Conservation (phyloP, 129 eudicot species). For the Flaveria sonorensis region DNA sequence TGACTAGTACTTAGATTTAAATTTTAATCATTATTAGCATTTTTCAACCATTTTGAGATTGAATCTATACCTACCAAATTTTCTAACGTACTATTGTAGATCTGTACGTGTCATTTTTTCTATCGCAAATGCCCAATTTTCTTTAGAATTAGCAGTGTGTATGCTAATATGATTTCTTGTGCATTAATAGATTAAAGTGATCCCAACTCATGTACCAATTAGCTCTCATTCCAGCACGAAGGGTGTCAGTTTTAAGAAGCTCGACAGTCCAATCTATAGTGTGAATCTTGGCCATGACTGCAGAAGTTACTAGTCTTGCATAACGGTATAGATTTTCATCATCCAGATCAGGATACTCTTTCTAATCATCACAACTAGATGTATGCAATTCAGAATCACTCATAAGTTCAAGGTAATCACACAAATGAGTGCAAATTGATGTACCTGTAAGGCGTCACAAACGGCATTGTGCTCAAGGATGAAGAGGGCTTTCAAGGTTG, state of each 20-base stretch:
- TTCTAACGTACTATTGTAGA: too few relatives aligned
- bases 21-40: too few relatives aligned
- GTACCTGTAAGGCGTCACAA: conserved; percentile 59
- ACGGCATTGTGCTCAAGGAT: conserved; percentile 59
- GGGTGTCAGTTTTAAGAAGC: conserved; percentile 58
- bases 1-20: too few relatives aligned
- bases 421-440: not conserved
- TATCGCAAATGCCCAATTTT: too few relatives aligned
- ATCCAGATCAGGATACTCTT: conserved; percentile 42
- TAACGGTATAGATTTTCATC: conserved; percentile 56
- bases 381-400: conserved; percentile 7
- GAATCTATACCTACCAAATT: too few relatives aligned
- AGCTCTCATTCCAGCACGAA: conserved; percentile 56
- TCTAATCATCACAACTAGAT: conserved; percentile 23
- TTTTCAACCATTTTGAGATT: too few relatives aligned
- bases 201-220: conserved; percentile 43
- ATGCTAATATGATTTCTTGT: not conserved
- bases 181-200: not conserved
- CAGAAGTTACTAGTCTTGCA: conserved; percentile 62
- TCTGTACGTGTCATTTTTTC: too few relatives aligned
- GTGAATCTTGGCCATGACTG: conserved; percentile 69
- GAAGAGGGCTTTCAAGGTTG: conserved; percentile 55
- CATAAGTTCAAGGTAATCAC: not conserved
- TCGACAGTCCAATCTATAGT: conserved; percentile 79
- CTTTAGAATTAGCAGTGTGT: too few relatives aligned